A percentile compares a stretch with the other conserved stretches of the same genome.
phyloP scores from a whole-genome alignment of 2,329 filamentous ascomycete genomes.

The Aspergillus viridinutans region DNA sequence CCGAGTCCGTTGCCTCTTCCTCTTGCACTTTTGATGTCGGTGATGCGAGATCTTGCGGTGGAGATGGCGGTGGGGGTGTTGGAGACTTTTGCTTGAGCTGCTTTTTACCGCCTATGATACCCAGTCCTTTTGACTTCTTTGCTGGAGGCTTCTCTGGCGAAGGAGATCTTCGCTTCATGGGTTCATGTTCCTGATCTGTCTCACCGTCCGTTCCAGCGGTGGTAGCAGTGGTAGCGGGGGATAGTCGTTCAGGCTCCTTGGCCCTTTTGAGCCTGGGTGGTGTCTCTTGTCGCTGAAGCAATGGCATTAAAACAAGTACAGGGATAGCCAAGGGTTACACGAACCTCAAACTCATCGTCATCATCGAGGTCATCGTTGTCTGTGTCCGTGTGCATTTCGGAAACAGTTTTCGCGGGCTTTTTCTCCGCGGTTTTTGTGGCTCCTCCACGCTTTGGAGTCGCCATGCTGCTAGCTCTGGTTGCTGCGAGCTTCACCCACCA shows the following conservation, averaged over 20 bases:
- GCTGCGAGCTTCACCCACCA: slow-evolving; percentile 33
- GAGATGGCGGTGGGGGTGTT: neutral
- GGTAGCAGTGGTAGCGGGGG: neutral
- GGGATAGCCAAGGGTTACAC: neutral
- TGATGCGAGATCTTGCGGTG: neutral
- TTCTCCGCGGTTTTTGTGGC: neutral
- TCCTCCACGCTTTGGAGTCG: slow-evolving; percentile 2
- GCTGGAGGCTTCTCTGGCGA: slow-evolving; percentile 4
- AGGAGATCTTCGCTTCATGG: neutral
- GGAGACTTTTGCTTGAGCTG: neutral
- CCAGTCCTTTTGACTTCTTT: slow-evolving; percentile 13
- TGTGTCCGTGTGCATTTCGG: slow-evolving; percentile 18
- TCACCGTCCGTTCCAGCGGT: slow-evolving; percentile 8
- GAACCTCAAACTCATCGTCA: slow-evolving; percentile 38
- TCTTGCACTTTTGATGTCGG: neutral
- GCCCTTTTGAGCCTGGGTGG: slow-evolving; percentile 25
- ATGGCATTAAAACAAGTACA: slow-evolving; percentile 3
- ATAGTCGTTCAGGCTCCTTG: slow-evolving; percentile 4
- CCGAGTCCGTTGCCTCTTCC: neutral
- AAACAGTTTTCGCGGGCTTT: neutral
- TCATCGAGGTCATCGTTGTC: slow-evolving; percentile 33
- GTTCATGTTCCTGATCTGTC: slow-evolving; percentile 6
- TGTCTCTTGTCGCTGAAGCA: slow-evolving; percentile 33
- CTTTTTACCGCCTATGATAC: slow-evolving; percentile 22
- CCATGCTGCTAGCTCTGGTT: slow-evolving; percentile 1